Conservation (phyloP, 2,329 filamentous ascomycete genomes). For the Colletotrichum endophyticum region DNA sequence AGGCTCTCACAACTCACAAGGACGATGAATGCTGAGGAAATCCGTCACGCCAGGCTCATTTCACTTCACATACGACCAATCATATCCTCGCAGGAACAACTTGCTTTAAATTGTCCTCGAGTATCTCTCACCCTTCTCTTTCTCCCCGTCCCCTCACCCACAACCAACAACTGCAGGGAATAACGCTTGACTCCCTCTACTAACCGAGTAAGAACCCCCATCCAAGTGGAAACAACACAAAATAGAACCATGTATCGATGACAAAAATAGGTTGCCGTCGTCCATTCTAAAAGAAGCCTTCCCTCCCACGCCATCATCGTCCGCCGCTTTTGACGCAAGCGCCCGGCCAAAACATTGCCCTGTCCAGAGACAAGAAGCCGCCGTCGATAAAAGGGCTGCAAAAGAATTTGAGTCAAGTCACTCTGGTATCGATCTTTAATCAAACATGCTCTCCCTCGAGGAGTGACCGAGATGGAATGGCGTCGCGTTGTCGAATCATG, state of each 20-base stretch:
- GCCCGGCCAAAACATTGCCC: background rate
- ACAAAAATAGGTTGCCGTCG: background rate
- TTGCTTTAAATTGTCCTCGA: background rate
- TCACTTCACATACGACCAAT: background rate
- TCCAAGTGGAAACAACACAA: conserved; percentile 17
- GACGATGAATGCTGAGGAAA: background rate
- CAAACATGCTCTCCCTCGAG: conserved; percentile 13
- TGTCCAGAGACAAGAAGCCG: background rate
- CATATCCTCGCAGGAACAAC: background rate
- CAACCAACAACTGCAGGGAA: background rate
- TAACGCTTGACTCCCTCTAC: background rate
- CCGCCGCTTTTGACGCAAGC: background rate
- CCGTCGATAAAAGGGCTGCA: background rate
- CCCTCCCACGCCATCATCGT: background rate
- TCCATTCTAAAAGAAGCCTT: background rate
- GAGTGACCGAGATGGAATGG: conserved; percentile 18
- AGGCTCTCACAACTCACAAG: background rate
- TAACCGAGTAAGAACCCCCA: background rate
- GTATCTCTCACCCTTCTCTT: background rate
- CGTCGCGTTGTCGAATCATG: conserved; percentile 19
- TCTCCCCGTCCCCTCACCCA: background rate
- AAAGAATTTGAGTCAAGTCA: conserved; percentile 15
- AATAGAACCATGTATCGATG: conserved; percentile 1
- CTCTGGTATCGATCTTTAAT: conserved; percentile 21
- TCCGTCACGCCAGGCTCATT: background rate